These are phyloP conservation scores for Anthostomella pinea DNA, from an alignment of 2,329 filamentous ascomycete species.

Conservation along the genomic window DNA sequence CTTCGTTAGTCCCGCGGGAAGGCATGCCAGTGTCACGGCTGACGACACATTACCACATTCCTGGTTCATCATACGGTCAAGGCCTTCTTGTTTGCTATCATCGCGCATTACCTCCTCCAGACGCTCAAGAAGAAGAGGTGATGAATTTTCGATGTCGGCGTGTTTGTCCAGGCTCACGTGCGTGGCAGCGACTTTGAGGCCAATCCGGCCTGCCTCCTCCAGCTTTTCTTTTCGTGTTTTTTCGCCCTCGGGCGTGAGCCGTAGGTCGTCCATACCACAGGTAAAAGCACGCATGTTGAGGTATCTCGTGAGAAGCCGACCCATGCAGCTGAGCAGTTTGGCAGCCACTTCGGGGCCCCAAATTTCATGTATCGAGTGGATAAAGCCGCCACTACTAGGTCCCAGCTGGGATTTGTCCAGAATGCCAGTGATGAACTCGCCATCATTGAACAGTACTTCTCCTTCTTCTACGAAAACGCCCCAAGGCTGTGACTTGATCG, in stretches of 20 bases:
- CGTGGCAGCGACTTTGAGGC: conserved; percentile 75
- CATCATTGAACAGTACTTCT: conserved; percentile 76
- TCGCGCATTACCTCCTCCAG: conserved; percentile 89
- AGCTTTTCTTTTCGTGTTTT: conserved; percentile 66
- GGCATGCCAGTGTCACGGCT: conserved; percentile 71
- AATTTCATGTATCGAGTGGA: conserved; percentile 90
- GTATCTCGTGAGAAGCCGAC: conserved; percentile 82
- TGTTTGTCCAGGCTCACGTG: conserved; percentile 80
- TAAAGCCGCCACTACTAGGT: conserved; percentile 78
- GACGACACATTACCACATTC: conserved; percentile 69
- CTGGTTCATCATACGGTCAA: conserved; percentile 85
- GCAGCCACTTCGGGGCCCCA: conserved; percentile 87
- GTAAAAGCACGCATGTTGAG: conserved; percentile 93
- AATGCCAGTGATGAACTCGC: conserved; percentile 85
- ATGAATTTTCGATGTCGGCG: conserved; percentile 50
- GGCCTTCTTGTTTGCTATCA: conserved; percentile 81
- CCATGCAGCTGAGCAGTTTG: conserved; percentile 83
- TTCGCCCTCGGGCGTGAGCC: conserved; percentile 79
- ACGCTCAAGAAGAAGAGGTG: conserved; percentile 70
- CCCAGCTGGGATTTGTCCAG: conserved; percentile 95
- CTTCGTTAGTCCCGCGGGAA: conserved; percentile 82
- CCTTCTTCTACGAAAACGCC: conserved; percentile 73
- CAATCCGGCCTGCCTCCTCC: conserved; percentile 63
- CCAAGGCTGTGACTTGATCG: conserved; percentile 79
- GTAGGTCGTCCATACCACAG: conserved; percentile 94